Conservation (phyloP, 106 monocot species). For the Acanthochlamys bracteata region DNA sequence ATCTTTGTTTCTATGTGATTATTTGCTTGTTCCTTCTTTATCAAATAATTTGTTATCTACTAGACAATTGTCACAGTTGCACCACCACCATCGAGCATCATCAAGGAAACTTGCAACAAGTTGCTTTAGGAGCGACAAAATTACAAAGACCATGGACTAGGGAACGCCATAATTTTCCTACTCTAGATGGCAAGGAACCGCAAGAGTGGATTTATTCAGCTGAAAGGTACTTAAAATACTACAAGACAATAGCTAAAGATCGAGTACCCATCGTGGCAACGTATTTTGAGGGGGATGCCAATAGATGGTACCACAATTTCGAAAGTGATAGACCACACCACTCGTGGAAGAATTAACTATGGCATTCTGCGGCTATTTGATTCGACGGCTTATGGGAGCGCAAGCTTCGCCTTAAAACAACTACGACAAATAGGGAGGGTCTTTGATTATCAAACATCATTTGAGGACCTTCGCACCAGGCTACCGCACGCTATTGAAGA, state of each 20-base stretch:
- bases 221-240: not conserved
- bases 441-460: not conserved
- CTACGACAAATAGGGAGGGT: not conserved
- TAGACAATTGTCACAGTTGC: no score
- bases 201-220: not conserved
- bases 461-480: not conserved
- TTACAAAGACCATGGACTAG: no score
- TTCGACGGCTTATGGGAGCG: not conserved
- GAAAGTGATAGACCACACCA: not conserved
- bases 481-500: not conserved
- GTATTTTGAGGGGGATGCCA: not conserved
- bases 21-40: no score
- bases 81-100: not conserved
- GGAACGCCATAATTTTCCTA: not conserved
- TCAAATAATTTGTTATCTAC: no score
- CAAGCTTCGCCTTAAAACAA: not conserved
- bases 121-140: no score
- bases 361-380: not conserved
- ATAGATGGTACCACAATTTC: not conserved
- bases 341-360: not conserved
- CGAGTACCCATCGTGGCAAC: not conserved
- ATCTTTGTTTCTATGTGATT: no score
- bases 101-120: not conserved
- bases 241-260: not conserved
- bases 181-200: not conserved